These are phyloP conservation scores for Podila clonocystis DNA, from an alignment of 192 early-diverging fungal genomes.

Conservation along the genomic window DNA sequence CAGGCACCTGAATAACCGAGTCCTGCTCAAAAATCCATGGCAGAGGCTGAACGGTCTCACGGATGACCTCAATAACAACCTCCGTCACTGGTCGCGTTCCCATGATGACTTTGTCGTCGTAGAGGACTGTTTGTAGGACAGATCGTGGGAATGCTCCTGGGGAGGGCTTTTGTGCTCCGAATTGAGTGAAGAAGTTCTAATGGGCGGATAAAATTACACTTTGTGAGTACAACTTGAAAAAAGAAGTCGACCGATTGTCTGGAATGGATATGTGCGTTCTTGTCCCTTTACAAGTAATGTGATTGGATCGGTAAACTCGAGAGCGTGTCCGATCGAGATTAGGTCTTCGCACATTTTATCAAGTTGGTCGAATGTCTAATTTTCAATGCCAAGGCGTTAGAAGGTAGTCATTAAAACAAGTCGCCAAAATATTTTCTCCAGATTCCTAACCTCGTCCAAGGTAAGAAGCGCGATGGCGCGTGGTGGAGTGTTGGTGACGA, in stretches of 20 bases:
- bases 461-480: constrained; percentile 62
- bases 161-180: constrained; percentile 54
- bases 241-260: not conserved
- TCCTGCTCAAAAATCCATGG: constrained; percentile 21
- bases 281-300: constrained; percentile 54
- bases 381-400: not conserved
- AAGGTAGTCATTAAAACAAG: not conserved
- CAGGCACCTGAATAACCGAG: constrained; percentile 4
- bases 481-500: constrained; percentile 70
- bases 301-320: constrained; percentile 52
- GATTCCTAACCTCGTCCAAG: constrained; percentile 51
- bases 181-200: constrained; percentile 64
- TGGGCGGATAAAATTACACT: not conserved
- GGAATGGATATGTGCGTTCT: not conserved
- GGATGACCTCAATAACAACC: constrained; percentile 23
- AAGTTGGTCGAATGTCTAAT: constrained; percentile 54
- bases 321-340: constrained; percentile 46
- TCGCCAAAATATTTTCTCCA: not conserved
- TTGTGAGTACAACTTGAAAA: not conserved
- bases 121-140: constrained; percentile 54
- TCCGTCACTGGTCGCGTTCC: constrained; percentile 31
- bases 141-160: constrained; percentile 67
- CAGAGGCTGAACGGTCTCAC: constrained; percentile 15
- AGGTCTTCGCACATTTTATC: constrained; percentile 49
- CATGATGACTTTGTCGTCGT: constrained; percentile 50